A percentile compares a stretch with the other conserved stretches of the same genome.
Evolutionary conservation across 163 green algal genomes (phyloP).

Genomic region (Chlamydomonas reinhardtii): DNA sequence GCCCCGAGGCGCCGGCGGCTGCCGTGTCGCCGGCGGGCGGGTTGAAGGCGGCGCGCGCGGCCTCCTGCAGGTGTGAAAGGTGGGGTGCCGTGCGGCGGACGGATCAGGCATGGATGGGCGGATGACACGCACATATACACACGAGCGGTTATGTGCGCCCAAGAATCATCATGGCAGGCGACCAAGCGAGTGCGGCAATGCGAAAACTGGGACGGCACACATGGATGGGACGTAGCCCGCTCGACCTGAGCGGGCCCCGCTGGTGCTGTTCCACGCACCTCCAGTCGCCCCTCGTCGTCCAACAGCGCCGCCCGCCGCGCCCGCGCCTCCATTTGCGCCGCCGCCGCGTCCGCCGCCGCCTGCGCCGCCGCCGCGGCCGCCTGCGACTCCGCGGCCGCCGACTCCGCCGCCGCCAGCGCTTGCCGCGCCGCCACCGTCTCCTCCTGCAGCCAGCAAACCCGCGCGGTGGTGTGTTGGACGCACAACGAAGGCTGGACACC

Average conservation of each 20-base stretch:
- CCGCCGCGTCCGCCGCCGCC: slow-evolving; percentile 31
- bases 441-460: slow-evolving; percentile 2
- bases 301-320: slow-evolving; percentile 21
- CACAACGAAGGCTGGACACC: no score
- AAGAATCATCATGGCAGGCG: no score
- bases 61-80: neutral
- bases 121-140: no score
- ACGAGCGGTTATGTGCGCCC: no score
- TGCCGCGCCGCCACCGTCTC: slow-evolving; percentile 34
- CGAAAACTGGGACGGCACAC: no score
- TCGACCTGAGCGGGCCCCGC: no score
- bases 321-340: slow-evolving; percentile 16
- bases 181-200: no score
- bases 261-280: neutral
- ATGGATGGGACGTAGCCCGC: no score
- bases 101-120: neutral
- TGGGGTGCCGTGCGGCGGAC: neutral
- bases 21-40: neutral
- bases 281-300: slow-evolving; percentile 31
- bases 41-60: slow-evolving; percentile 36
- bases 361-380: neutral
- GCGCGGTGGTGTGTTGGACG: no score
- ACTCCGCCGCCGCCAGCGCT: slow-evolving; percentile 23
- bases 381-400: slow-evolving; percentile 8
- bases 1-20: no score